Percentiles rank a stretch among this genome's conserved stretches.
phyloP scores from a whole-genome alignment of 2,329 filamentous ascomycete species.

The Sporothrix pseudoabietina region DNA sequence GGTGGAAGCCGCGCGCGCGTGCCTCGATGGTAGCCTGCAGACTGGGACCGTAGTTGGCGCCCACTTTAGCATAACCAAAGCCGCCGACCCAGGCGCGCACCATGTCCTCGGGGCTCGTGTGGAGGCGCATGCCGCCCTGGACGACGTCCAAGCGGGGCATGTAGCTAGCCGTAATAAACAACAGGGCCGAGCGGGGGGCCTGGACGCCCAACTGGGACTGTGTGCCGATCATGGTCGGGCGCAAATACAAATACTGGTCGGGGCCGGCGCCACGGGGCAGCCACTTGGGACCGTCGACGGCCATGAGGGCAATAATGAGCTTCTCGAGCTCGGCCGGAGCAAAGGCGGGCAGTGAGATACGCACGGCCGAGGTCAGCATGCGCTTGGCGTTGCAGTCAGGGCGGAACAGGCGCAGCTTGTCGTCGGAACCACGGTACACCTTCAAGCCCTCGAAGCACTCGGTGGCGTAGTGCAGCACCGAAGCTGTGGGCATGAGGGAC shows the following conservation, averaged over 20 bases:
- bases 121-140: conserved; percentile 66
- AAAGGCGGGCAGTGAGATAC: conserved; percentile 76
- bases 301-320: conserved; percentile 71
- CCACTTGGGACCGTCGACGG: conserved; percentile 76
- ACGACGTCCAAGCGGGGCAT: conserved; percentile 60
- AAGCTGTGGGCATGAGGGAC: conserved; percentile 77
- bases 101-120: conserved; percentile 78
- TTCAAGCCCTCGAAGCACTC: conserved; percentile 89
- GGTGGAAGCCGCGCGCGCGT: conserved; percentile 71
- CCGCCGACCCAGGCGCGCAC: conserved; percentile 92
- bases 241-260: conserved; percentile 78
- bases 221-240: conserved; percentile 84
- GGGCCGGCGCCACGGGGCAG: conserved; percentile 61
- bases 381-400: conserved; percentile 71
- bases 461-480: conserved; percentile 83
- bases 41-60: conserved; percentile 88
- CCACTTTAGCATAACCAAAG: conserved; percentile 89
- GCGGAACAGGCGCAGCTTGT: conserved; percentile 75
- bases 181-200: conserved; percentile 76
- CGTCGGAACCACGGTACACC: conserved; percentile 76
- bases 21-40: conserved; percentile 79
- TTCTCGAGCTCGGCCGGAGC: conserved; percentile 70
- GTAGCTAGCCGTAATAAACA: conserved; percentile 76
- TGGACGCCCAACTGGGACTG: conserved; percentile 79
- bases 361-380: conserved; percentile 59